Base-by-base conservation (phyloP, 2,329 filamentous ascomycete species). In the Ceratocystis cubensis region DNA sequence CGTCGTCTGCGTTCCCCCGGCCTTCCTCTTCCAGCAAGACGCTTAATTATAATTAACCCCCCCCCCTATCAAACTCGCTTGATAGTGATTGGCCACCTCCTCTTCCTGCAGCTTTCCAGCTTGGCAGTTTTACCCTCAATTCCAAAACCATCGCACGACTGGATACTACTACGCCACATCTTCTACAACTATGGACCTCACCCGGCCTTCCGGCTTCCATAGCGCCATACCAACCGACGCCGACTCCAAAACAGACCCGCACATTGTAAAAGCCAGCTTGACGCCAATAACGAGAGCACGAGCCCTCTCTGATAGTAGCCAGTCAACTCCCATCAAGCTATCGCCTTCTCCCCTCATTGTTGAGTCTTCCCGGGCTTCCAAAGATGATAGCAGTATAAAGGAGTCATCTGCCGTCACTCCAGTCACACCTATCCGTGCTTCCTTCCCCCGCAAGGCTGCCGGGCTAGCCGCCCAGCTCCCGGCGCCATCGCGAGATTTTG, bases 351-450 rank as follows among this genome's bases (percentile, higher is more conserved):
- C 85, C 53, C 77, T 78, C 69, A 81, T 84, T 63, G 74, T 83
- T 65, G 79, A 82, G 65, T 74, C 80, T 50, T 78, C 80, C 17
- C 77, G 79, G 61, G 79, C 80, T 22, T 86, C 83, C 67, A 88
- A 88, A 73, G 86, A 89, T 76, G 87, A 90, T 72, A 85, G 80
- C 72, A 79, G 78, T 65, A 77, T 88, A 66, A 75, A 77, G 56
- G 75, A 78, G 25, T 61, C 37, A n/a, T 46, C 70, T 53, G 72
- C 62, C 71, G 73, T 30, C 71, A 73, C 56, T 45, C 87, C 88
- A n/a, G 82, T 82, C 61, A 95, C 90, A 6, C 89, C 91, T n/a
- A 82, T 85, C 68, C 82, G 88, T 69, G 81, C 86, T 63, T 83
- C 84, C 56, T 82, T 87, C 69, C 78, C 84, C 63, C 74, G 80